Conservation (phyloP, 164 flowering plant species). For the Kalanchoe fedtschenkoi region DNA sequence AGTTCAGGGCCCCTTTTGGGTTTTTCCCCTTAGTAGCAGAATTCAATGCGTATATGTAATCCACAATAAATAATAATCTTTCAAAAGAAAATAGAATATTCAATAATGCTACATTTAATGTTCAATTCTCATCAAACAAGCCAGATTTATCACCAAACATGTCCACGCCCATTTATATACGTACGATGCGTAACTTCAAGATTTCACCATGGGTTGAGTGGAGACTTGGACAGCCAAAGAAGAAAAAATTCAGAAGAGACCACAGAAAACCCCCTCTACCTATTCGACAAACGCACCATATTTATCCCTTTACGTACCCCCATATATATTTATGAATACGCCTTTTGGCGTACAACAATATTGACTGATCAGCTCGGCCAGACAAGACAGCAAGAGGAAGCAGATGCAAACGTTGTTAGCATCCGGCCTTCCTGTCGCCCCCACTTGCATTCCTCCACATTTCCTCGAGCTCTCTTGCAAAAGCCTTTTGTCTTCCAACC, state of each 20-base stretch:
- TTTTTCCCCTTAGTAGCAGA: no score
- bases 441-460: constrained; percentile 55
- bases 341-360: no score
- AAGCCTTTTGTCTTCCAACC: constrained; percentile 71
- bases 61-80: no score
- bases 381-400: no score
- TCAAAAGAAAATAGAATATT: no score
- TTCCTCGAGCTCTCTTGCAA: constrained; percentile 81
- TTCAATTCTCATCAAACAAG: not conserved
- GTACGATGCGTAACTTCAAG: not conserved
- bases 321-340: not conserved
- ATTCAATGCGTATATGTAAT: no score
- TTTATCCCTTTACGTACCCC: not conserved
- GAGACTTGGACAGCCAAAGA: not conserved
- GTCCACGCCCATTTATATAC: constrained; percentile 4
- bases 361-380: no score
- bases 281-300: not conserved
- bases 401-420: no score
- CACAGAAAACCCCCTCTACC: not conserved
- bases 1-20: no score
- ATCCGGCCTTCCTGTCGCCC: not conserved
- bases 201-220: not conserved
- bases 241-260: not conserved
- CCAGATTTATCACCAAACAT: not conserved
- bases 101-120: not conserved